phyloP scores from a whole-genome alignment of 192 early-diverging fungal genomes.

The Chytriomyces confervae region DNA sequence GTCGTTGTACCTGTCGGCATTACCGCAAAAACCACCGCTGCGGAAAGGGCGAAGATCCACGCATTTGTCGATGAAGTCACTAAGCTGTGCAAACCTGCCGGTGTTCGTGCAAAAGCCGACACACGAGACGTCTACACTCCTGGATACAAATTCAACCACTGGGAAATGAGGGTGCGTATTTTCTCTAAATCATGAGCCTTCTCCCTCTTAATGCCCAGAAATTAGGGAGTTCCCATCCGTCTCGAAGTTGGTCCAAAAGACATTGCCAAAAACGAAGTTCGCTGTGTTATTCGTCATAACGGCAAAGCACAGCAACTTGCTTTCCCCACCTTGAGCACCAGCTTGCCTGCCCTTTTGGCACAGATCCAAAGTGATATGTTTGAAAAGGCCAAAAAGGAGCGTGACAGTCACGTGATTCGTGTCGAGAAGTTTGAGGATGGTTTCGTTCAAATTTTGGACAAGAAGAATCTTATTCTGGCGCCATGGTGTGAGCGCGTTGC shows the following conservation, averaged over 20 bases:
- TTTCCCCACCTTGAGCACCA: constrained; percentile 62
- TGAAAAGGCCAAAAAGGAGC: constrained; percentile 75
- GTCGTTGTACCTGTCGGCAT: constrained; percentile 94
- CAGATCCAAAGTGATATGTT: constrained; percentile 93
- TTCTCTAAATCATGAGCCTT: neutral
- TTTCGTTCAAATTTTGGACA: constrained; percentile 90
- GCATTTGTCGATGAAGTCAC: constrained; percentile 73
- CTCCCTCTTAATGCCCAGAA: too few relatives aligned
- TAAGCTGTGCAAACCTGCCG: constrained; percentile 67
- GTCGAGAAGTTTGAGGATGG: constrained; percentile 85
- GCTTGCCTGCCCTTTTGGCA: constrained; percentile 67
- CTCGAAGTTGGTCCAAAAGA: constrained; percentile 98
- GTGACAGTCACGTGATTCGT: constrained; percentile 75
- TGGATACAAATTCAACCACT: constrained; percentile 99
- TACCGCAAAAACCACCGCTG: constrained; percentile 82
- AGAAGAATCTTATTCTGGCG: constrained; percentile 83
- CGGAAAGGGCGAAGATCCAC: constrained; percentile 69
- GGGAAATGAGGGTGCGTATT: constrained; percentile 79
- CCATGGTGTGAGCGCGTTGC: constrained; percentile 93
- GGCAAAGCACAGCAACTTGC: constrained; percentile 67
- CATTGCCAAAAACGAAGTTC: constrained; percentile 77
- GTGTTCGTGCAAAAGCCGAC: constrained; percentile 82
- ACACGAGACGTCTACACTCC: constrained; percentile 84
- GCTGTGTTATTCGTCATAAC: constrained; percentile 84
- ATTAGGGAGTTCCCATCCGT: constrained; percentile 91